phyloP scores from a whole-genome alignment of 2,329 filamentous ascomycete species.

The Parastagonospora nodorum region DNA sequence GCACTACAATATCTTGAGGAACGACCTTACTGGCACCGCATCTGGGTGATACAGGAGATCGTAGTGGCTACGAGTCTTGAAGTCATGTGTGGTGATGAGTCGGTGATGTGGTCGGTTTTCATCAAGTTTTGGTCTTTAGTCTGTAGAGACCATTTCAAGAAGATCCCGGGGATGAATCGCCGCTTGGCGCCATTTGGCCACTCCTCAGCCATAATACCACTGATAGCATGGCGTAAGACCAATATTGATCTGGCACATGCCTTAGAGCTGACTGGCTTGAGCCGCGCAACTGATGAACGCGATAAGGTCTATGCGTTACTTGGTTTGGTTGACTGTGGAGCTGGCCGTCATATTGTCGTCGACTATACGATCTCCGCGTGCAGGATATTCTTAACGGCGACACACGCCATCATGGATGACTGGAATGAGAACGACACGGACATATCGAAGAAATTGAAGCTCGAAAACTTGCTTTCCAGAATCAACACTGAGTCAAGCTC shows the following conservation, averaged over 20 bases:
- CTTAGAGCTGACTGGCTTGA: not conserved
- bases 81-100: not conserved
- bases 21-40: not conserved
- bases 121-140: not conserved
- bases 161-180: not conserved
- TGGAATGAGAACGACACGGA: not conserved
- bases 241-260: not conserved
- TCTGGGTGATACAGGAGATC: slow-evolving; percentile 8
- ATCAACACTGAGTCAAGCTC: not conserved
- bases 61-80: not conserved
- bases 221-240: not conserved
- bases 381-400: not conserved
- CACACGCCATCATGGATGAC: not conserved
- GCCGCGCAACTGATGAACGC: slow-evolving; percentile 9
- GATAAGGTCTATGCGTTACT: slow-evolving; percentile 21
- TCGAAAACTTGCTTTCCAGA: not conserved
- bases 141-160: not conserved
- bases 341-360: not conserved
- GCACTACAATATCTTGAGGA: not conserved
- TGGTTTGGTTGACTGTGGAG: slow-evolving; percentile 5
- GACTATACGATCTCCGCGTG: not conserved
- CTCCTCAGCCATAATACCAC: not conserved
- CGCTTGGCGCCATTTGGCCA: not conserved
- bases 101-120: not conserved
- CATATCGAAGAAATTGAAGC: not conserved